phyloP scores from a whole-genome alignment of 352 stramenopile species.

The Globisporangium viniferum region DNA sequence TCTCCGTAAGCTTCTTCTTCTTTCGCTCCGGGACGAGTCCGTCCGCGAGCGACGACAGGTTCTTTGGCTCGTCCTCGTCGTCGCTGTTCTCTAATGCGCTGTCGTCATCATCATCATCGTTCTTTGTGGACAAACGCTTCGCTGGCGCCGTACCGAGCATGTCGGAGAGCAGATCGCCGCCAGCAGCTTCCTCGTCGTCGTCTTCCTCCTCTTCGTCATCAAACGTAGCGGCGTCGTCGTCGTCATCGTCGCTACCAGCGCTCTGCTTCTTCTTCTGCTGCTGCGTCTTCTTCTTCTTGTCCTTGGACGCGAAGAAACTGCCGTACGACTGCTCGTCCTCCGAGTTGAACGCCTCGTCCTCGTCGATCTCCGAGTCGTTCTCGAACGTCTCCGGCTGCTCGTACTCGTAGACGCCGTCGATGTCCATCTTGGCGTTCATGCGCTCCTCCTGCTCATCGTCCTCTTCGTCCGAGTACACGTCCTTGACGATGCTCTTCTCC shows the following conservation, averaged over 20 bases:
- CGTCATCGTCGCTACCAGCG: conserved; percentile 17
- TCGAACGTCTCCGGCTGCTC: conserved; percentile 73
- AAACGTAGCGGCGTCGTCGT: conserved; percentile 18
- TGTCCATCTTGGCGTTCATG: conserved; percentile 68
- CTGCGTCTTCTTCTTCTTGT: conserved; percentile 20
- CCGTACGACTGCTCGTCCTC: conserved; percentile 91
- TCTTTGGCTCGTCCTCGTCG: conserved; percentile 39
- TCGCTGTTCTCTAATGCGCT: conserved; percentile 32
- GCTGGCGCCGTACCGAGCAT: conserved; percentile 61
- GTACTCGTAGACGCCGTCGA: conserved; percentile 82
- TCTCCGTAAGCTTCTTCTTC: conserved; percentile 56
- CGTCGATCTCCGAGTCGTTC: conserved; percentile 92
- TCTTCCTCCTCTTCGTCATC: conserved; percentile 30
- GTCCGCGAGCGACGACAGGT: conserved; percentile 49
- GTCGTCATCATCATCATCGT: conserved; percentile 27
- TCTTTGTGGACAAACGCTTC: conserved; percentile 45
- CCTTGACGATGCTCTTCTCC: conserved; percentile 29
- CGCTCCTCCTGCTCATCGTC: conserved; percentile 61
- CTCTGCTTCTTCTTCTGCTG: conserved; percentile 19
- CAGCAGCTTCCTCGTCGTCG: conserved; percentile 48
- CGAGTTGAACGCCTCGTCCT: conserved; percentile 93
- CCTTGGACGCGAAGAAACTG: conserved; percentile 65
- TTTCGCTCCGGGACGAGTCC: conserved; percentile 39
- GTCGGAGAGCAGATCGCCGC: conserved; percentile 72
- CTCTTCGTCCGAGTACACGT: conserved; percentile 84